Conservation (phyloP, 73 alveolate species). For the Loxodes magnus region DNA sequence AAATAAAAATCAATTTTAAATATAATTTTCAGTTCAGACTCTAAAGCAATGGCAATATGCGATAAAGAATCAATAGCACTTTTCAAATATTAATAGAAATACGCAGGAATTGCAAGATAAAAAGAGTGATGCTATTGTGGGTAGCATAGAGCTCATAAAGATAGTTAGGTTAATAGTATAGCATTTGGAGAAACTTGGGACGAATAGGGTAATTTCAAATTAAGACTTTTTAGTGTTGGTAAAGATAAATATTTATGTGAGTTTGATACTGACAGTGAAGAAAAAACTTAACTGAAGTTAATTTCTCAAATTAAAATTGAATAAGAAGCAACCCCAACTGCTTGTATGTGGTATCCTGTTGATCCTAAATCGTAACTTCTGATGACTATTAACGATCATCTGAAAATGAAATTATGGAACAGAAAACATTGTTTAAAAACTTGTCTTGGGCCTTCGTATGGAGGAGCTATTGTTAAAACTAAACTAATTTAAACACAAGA, state of each 20-base stretch:
- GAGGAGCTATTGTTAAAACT: conserved; percentile 86
- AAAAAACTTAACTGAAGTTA: conserved; percentile 26
- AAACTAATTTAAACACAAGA: conserved; percentile 48
- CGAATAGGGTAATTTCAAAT: conserved; percentile 42
- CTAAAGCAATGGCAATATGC: conserved; percentile 1
- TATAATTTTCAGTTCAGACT: neutral
- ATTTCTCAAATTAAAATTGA: conserved; percentile 34
- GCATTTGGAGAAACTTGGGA: conserved; percentile 71
- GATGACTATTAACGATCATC: conserved; percentile 84
- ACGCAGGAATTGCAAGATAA: conserved; percentile 16
- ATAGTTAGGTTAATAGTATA: conserved; percentile 50
- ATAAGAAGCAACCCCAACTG: conserved; percentile 68
- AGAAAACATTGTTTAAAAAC: conserved; percentile 75
- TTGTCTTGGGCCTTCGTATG: conserved; percentile 95
- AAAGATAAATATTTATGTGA: conserved; percentile 59
- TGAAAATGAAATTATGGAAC: conserved; percentile 83
- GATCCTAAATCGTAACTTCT: conserved; percentile 81
- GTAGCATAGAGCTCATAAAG: conserved; percentile 57
- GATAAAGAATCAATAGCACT: conserved; percentile 1
- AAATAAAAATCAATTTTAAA: conserved; percentile 5
- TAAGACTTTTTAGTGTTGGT: conserved; percentile 69
- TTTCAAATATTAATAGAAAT: neutral
- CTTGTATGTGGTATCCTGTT: conserved; percentile 92
- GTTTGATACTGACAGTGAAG: conserved; percentile 39
- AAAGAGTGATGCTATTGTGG: conserved; percentile 70